Conservation (phyloP, 2,329 filamentous ascomycete species). For the Rhytidhysteron rufulum region DNA sequence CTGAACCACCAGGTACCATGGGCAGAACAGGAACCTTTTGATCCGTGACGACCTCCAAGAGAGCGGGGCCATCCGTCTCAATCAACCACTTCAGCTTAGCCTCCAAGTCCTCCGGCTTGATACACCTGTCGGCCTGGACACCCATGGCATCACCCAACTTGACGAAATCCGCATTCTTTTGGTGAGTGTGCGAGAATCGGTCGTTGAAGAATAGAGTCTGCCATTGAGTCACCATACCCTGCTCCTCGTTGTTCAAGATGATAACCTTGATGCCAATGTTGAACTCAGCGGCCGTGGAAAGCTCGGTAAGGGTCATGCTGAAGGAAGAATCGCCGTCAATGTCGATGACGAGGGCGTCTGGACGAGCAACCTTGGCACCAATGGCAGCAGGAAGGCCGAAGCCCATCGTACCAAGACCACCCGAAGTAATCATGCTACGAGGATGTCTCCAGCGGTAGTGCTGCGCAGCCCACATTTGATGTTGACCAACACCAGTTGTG, state of each 20-base stretch:
- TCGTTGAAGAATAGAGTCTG: constrained; percentile 97
- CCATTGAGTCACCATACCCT: constrained; percentile 99
- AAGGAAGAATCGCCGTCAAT: constrained; percentile 99
- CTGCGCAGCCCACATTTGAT: constrained; percentile 98
- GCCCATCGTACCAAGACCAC: constrained; percentile 94
- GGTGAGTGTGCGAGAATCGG: constrained; percentile 87
- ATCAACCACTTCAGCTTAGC: constrained; percentile 85
- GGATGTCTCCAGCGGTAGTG: constrained; percentile 94
- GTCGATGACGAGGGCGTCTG: constrained; percentile 84
- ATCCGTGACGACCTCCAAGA: constrained; percentile 89
- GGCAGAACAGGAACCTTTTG: constrained; percentile 89
- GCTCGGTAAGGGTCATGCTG: constrained; percentile 96
- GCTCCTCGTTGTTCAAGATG: constrained; percentile 93
- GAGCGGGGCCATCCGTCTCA: constrained; percentile 76
- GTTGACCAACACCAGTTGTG: constrained; percentile 90
- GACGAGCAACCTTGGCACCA: constrained; percentile 82
- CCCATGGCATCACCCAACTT: constrained; percentile 91
- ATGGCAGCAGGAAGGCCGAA: constrained; percentile 93
- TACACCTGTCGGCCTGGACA: constrained; percentile 68
- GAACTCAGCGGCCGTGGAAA: constrained; percentile 90
- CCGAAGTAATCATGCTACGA: constrained; percentile 92
- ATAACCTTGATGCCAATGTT: constrained; percentile 96
- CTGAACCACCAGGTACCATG: constrained; percentile 89
- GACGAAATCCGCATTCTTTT: constrained; percentile 93
- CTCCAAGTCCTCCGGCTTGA: constrained; percentile 72